Percentiles rank a stretch among this genome's conserved stretches.
Evolutionary conservation across 495 filamentous ascomycete genomes (phyloP).

Genomic region (Hypoxylon rickii): DNA sequence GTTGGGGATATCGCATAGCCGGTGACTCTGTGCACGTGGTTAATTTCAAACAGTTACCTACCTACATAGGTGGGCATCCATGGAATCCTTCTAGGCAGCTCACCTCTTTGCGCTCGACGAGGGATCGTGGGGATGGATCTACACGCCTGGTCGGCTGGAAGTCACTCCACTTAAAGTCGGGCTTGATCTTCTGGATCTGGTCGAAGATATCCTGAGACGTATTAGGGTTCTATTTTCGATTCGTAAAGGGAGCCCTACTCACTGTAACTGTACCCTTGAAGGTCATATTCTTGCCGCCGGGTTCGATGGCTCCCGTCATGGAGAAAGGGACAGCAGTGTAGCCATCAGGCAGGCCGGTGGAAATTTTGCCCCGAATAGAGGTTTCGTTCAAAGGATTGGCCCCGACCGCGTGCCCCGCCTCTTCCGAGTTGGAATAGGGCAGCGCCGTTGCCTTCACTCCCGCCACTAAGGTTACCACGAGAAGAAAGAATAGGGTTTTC

Average conservation of each 20-base stretch:
- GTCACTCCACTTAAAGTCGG: constrained; percentile 19
- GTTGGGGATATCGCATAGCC: constrained; percentile 9
- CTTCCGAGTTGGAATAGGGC: background rate
- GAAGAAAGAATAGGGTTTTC: constrained; percentile 9
- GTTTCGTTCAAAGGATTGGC: background rate
- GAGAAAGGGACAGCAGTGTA: constrained; percentile 21
- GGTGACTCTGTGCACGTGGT: constrained; percentile 1
- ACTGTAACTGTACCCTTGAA: constrained; percentile 26
- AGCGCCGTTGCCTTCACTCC: constrained; percentile 1
- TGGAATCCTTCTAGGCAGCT: too few species aligned
- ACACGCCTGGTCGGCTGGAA: background rate
- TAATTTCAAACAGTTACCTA: background rate
- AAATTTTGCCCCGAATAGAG: background rate
- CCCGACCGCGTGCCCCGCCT: too few species aligned
- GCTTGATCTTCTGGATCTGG: constrained; percentile 20
- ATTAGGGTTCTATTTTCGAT: background rate
- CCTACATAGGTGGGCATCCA: too few species aligned
- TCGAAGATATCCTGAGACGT: constrained; percentile 1
- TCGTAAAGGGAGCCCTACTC: background rate
- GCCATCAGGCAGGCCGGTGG: background rate
- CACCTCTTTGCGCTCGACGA: too few species aligned
- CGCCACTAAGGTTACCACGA: background rate
- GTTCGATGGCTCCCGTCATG: constrained; percentile 17
- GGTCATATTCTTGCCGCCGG: constrained; percentile 12
- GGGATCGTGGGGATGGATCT: too few species aligned